These are phyloP conservation scores for Russula dissimulans DNA, from an alignment of 768 basidiomycete species.

Conservation along the genomic window DNA sequence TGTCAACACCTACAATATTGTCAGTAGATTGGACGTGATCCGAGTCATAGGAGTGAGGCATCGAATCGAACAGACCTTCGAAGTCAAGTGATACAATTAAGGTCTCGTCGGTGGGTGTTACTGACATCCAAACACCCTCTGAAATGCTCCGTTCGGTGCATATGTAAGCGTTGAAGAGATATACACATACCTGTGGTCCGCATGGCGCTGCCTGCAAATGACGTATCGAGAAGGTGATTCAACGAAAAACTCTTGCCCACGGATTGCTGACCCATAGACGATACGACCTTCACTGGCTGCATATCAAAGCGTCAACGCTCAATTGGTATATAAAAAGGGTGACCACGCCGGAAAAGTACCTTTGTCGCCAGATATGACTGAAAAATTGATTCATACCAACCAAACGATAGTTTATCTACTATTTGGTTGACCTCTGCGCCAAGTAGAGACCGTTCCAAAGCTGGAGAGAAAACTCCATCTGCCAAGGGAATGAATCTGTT, in stretches of 20 bases:
- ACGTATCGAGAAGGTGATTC: constrained; percentile 54
- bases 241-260: constrained; percentile 53
- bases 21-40: not conserved
- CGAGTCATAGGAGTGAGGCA: too few species aligned
- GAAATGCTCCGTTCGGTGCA: too few species aligned
- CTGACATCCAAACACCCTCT: constrained; percentile 62
- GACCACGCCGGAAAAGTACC: constrained; percentile 24
- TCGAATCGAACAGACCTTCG: constrained; percentile 35
- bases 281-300: constrained; percentile 55
- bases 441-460: constrained; percentile 42
- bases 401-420: constrained; percentile 46
- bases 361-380: constrained; percentile 53
- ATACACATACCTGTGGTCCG: constrained; percentile 38
- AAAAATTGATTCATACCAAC: constrained; percentile 59
- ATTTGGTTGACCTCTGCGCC: constrained; percentile 51
- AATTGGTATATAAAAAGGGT: too few species aligned
- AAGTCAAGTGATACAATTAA: constrained; percentile 56
- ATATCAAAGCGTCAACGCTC: not conserved
- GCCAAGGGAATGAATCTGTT: constrained; percentile 55
- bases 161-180: not conserved
- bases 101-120: constrained; percentile 46
- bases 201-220: constrained; percentile 60
- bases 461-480: constrained; percentile 43
- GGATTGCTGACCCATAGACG: constrained; percentile 62
- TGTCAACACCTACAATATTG: constrained; percentile 41